These are phyloP conservation scores for Dentipellis fragilis DNA, from an alignment of 768 basidiomycete species.

Conservation along the genomic window DNA sequence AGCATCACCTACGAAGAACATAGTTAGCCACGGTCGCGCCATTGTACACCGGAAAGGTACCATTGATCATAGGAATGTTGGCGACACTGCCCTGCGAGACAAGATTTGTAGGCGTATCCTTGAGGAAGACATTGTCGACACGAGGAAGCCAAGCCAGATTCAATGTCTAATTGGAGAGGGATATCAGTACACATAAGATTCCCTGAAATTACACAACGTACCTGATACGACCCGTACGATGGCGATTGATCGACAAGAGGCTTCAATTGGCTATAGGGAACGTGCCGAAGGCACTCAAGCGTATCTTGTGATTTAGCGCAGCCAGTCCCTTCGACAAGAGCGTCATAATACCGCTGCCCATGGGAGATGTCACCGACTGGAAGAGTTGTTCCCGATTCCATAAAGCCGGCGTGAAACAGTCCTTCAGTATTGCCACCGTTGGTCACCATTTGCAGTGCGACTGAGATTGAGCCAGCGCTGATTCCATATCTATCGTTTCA, in stretches of 20 bases:
- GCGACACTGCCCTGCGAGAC: background rate
- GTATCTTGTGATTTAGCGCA: slow-evolving; percentile 28
- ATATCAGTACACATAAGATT: background rate
- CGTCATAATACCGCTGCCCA: slow-evolving; percentile 30
- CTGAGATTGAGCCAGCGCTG: slow-evolving; percentile 28
- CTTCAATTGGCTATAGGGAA: slow-evolving; percentile 22
- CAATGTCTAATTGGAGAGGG: too few species aligned
- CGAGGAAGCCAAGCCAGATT: background rate
- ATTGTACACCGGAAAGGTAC: too few species aligned
- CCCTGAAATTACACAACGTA: too few species aligned
- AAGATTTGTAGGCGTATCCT: background rate
- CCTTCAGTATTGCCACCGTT: slow-evolving; percentile 15
- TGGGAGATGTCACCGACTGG: slow-evolving; percentile 8
- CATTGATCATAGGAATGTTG: background rate
- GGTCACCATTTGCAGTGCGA: slow-evolving; percentile 19
- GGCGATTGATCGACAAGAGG: slow-evolving; percentile 24
- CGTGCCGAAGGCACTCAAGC: slow-evolving; percentile 30
- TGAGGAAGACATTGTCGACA: background rate
- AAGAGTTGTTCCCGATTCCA: slow-evolving; percentile 19
- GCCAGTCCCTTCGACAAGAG: slow-evolving; percentile 25
- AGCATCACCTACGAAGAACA: slow-evolving; percentile 19
- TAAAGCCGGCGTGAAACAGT: slow-evolving; percentile 16
- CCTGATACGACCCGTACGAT: slow-evolving; percentile 20
- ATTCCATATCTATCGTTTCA: slow-evolving; percentile 24
- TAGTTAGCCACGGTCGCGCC: too few species aligned